Base-by-base conservation (phyloP, 805 yeast species). In the Jamesozyma rosinii region DNA sequence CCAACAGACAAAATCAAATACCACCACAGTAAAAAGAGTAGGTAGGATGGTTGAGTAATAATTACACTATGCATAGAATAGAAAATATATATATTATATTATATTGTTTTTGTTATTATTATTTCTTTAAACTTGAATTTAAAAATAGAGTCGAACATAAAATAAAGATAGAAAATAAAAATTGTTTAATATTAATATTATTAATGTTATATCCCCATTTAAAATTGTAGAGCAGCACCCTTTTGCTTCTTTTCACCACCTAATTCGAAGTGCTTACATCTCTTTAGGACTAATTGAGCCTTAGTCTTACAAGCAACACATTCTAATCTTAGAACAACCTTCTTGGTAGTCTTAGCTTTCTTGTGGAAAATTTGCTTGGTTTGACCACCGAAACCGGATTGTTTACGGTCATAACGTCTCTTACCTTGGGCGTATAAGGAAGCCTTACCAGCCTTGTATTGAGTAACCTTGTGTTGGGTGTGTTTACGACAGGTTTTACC, bases 201-300 rank as follows among this genome's bases (percentile, higher is more conserved):
- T 24, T 9, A 18, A 34, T 34, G 20, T 34, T 19, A 34, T 11
- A 15, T 34, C 18, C 26, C 24, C 18, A 22, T 32, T 83, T 83
- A 92, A 77, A 92, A 92, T 81, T 92, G 98, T 75, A 92, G 82
- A 75, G 98, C 98, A 78, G 87, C 96, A 75, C 98, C 99, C 88
- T 92, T 92, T 79, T 92, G 97, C 79, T 92, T 92, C 86, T 85
- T 92, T 82, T 92, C 98, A 81, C 99, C 98, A 83, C 98, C 98
- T 71, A 92, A 88, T 81, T 92, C 99, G 76, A 92, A 92, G 80
- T 92, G 98, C 92, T 92, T 92, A 83, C 97, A 92, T 82, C 98
- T 87, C 92, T 92, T 92, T 75, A 92, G 81, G 52, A 95, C 70
- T 63, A 92, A 80, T 81, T 92, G 98, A 67, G 94, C 83, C 84